Conservation (phyloP, 495 filamentous ascomycete genomes). For the Aspergillus wentii region DNA sequence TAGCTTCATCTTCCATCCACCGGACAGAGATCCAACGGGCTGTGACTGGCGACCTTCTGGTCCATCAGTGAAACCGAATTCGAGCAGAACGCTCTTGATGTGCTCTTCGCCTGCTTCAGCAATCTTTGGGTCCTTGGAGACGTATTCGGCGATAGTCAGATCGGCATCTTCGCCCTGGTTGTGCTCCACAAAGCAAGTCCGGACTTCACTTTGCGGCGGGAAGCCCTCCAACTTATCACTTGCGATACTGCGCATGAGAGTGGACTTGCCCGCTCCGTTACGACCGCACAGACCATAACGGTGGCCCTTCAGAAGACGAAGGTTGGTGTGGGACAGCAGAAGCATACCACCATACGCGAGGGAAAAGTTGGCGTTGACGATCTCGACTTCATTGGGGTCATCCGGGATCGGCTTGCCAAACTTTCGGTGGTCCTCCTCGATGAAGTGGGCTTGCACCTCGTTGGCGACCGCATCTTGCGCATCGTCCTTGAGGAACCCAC, state of each 20-base stretch:
- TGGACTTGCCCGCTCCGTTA: conserved; percentile 97
- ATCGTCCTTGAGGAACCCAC: conserved; percentile 56
- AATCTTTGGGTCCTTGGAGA: conserved; percentile 77
- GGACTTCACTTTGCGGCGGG: conserved; percentile 81
- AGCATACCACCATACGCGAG: conserved; percentile 98
- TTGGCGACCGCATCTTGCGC: conserved; percentile 56
- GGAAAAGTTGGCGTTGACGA: conserved; percentile 97
- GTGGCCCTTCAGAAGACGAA: conserved; percentile 90
- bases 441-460: conserved; percentile 63
- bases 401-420: conserved; percentile 79
- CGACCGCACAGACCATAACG: conserved; percentile 94
- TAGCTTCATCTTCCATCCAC: conserved; percentile 99
- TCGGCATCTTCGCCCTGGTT: conserved; percentile 97
- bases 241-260: conserved; percentile 94
- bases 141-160: conserved; percentile 89
- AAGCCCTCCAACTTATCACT: conserved; percentile 96
- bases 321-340: conserved; percentile 91
- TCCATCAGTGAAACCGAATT: conserved; percentile 90
- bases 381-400: conserved; percentile 83
- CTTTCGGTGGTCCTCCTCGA: conserved; percentile 80
- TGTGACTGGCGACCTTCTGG: conserved; percentile 83
- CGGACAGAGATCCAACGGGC: conserved; percentile 90
- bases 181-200: conserved; percentile 98
- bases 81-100: conserved; percentile 75
- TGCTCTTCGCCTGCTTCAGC: conserved; percentile 68